Base-by-base conservation (phyloP, 805 yeast species). In the Jamesozyma lodderae region DNA sequence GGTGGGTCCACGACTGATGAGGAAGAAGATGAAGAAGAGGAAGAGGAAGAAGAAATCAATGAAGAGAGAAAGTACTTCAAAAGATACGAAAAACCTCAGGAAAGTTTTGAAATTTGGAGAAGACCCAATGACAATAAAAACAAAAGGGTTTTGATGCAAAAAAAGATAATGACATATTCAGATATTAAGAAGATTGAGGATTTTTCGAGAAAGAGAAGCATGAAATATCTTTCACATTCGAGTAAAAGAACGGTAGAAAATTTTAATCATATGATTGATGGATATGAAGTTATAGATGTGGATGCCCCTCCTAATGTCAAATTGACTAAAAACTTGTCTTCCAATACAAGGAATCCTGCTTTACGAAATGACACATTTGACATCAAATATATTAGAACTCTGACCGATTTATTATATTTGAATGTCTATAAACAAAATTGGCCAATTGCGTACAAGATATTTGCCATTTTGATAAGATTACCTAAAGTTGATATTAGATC, bases 401-500 rank as follows among this genome's bases (percentile, higher is more conserved):
- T 77, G 31, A 64, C 57, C 22, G 62, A 64, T 10, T 53, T 78
- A 15, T 52, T 81, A 24, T 79, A 77, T 44, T 28, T 72, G 9
- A 66, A 66, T 40, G 52, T 81, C 3, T 48, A 72, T 30, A 57
- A 67, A 26, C 51, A 62, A 22, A 67, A 76, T 7, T 81, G 86
- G 86, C 47, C 53, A 5, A 32, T 63, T 13, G 81, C 83, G 0
- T 76, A 73, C 47, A 66, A 66, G 38, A 58, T 75, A 6, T 75
- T 76, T 45, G 54, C 73, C 8, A 37, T 74, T 2, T 52, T 81
- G 17, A 52, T 77, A 3, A 54, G 80, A 36, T 47, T 72, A 1
- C 71, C 71, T 1, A 54, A 55, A 1, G 65, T 73, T 9, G 84
- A 81, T 51, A 52, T 79, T 5, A 61, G 76, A 38, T 58, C 70